Evolutionary conservation across 2,329 filamentous ascomycete genomes (phyloP), one percentile per base, ranked within the genome.

Genomic region (Trichoderma sp.): DNA sequence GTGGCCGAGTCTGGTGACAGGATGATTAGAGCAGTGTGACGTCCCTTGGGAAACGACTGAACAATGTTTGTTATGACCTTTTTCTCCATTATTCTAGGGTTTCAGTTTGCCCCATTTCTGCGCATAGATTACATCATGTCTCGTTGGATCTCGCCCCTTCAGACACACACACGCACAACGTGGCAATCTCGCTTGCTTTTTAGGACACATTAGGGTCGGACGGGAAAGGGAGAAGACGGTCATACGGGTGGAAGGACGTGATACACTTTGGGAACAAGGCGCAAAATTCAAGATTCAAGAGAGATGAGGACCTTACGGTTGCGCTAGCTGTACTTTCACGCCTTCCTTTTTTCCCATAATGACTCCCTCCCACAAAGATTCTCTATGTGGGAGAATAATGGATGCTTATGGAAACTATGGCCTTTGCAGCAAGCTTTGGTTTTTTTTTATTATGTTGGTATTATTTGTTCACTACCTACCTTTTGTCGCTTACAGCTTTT

Each of bases 81-180:
- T 76, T 80, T 78, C 77, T 80, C 76, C 77, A 78, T 76, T 77
- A 77, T 76, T 79, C 76, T 78, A 78, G 65, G 67, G 68, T 71
- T 68, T 53, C 65, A 76, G 75, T 75, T 75, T 76, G 75, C 68
- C 68, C 71, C 65, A 74, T 79, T 81, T 81, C 79, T 81, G 80
- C 82, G 81, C 82, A 83, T 83, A 83, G 83, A 84, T 79, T 81
- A 80, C 82, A 81, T 81, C 77, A 81, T 81, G 79, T 81, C 79
- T 78, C 78, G 76, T 82, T 82, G 80, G 81, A 82, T 83, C 79
- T 80, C 79, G 78, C 79, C 79, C 66, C 76, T 79, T 78, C 77
- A 78, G 71, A 74, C 68, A 59, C 59, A 64, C 29, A 45, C 74
- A 71, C 74, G 27, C 73, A 64, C 73, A 72, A 75, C 67, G 62